A percentile compares a stretch with the other conserved stretches of the same genome.
Conservation (phyloP, 2,329 filamentous ascomycete genomes). For the Penicillium capsulatum region DNA sequence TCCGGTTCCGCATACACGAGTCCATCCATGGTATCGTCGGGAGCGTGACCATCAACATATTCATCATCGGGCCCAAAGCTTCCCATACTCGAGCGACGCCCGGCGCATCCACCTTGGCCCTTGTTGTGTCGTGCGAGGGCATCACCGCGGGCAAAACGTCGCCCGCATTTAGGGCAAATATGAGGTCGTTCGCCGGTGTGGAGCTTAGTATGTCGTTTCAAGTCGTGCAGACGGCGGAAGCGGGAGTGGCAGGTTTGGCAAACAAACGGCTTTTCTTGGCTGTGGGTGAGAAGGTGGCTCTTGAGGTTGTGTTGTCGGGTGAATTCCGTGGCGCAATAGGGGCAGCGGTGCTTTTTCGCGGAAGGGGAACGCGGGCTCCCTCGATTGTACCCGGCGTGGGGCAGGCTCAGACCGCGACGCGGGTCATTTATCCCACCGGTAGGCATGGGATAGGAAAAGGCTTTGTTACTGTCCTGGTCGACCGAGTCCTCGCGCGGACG, state of each 20-base stretch:
- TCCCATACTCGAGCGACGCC: slow-evolving; percentile 78
- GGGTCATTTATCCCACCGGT: slow-evolving; percentile 48
- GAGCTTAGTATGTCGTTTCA: slow-evolving; percentile 93
- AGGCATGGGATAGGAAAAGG: slow-evolving; percentile 63
- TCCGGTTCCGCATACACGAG: slow-evolving; percentile 55
- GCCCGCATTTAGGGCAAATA: slow-evolving; percentile 88
- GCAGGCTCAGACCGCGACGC: slow-evolving; percentile 57
- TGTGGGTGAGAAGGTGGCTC: slow-evolving; percentile 93
- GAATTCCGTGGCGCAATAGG: slow-evolving; percentile 93
- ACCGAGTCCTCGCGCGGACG: slow-evolving; percentile 36
- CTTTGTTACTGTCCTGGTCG: slow-evolving; percentile 48
- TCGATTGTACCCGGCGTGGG: slow-evolving; percentile 53
- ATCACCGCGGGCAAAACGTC: slow-evolving; percentile 92
- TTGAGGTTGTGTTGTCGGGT: slow-evolving; percentile 97
- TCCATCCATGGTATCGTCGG: slow-evolving; percentile 60
- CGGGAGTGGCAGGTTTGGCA: slow-evolving; percentile 91
- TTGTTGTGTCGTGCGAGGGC: slow-evolving; percentile 93
- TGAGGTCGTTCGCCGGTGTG: slow-evolving; percentile 96
- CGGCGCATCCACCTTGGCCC: slow-evolving; percentile 90
- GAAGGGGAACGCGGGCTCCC: slow-evolving; percentile 64
- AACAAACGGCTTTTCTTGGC: slow-evolving; percentile 95
- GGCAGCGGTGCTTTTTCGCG: slow-evolving; percentile 90
- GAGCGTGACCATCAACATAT: slow-evolving; percentile 45
- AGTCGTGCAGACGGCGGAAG: slow-evolving; percentile 86
- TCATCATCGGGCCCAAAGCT: slow-evolving; percentile 78